These are phyloP conservation scores for Penicillium robsamsonii DNA, from an alignment of 495 filamentous ascomycete genomes.

Conservation along the genomic window DNA sequence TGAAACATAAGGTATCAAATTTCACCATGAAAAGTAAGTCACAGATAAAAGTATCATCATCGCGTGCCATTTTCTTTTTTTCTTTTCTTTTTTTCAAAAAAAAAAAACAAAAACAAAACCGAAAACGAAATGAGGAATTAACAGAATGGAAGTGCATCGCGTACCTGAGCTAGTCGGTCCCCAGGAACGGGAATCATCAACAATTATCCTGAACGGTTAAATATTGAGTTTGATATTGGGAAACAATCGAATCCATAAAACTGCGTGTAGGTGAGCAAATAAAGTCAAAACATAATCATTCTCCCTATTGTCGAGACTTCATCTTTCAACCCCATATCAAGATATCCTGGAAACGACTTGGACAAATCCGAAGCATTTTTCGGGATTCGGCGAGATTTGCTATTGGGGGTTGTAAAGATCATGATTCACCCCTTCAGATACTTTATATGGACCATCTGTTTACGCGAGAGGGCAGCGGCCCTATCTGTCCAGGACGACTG, in stretches of 20 bases:
- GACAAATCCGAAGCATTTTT: not conserved
- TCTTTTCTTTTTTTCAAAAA: not conserved
- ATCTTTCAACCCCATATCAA: not conserved
- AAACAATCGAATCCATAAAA: not conserved
- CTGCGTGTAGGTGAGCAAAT: not conserved
- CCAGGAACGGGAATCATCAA: not conserved
- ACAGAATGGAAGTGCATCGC: not conserved
- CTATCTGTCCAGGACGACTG: constrained; percentile 7
- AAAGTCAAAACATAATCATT: not conserved
- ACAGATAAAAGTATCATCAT: constrained; percentile 18
- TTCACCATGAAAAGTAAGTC: constrained; percentile 21
- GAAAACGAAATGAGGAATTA: not conserved
- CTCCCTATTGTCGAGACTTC: not conserved
- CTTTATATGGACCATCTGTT: constrained; percentile 4
- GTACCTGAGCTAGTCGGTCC: constrained; percentile 19
- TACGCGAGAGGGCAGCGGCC: constrained; percentile 12
- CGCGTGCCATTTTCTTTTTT: not conserved
- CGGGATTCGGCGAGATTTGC: not conserved
- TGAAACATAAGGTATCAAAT: constrained; percentile 25
- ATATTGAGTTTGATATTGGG: not conserved
- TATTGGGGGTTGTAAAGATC: not conserved
- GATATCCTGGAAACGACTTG: not conserved
- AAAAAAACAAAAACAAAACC: not conserved
- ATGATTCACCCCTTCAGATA: not conserved
- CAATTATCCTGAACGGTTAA: not conserved